A percentile compares a stretch with the other conserved stretches of the same genome.
These are phyloP conservation scores for Cubamyces lactineus DNA, from an alignment of 768 basidiomycete species.

Conservation along the genomic window DNA sequence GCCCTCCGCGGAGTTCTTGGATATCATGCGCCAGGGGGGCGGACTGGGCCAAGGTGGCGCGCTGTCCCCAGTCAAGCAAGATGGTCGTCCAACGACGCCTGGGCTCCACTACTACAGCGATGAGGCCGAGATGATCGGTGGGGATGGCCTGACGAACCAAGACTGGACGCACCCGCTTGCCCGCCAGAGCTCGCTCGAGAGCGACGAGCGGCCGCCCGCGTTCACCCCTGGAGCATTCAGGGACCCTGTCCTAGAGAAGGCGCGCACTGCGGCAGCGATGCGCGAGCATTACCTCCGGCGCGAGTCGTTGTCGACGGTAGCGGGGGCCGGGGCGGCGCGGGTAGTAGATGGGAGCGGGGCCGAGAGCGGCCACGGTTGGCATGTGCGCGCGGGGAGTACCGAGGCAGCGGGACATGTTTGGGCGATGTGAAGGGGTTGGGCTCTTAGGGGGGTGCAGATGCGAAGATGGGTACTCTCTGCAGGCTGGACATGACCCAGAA, in stretches of 20 bases:
- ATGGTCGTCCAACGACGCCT: neutral
- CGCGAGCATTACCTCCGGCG: conserved; percentile 15
- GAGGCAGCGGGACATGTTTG: neutral
- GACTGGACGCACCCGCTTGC: conserved; percentile 2
- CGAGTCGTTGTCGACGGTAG: neutral
- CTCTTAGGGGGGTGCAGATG: no score
- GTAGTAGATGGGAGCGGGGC: neutral
- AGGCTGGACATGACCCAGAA: no score
- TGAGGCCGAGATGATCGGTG: neutral
- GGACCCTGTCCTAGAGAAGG: conserved; percentile 34
- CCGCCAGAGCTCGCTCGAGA: conserved; percentile 16
- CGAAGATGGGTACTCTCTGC: no score
- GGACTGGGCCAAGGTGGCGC: no score
- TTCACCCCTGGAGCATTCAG: conserved; percentile 29
- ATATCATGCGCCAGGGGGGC: conserved; percentile 7
- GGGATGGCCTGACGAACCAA: neutral
- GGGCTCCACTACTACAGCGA: neutral
- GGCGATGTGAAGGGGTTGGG: no score
- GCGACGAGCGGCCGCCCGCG: conserved; percentile 26
- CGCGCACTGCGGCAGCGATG: conserved; percentile 23
- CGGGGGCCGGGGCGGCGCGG: neutral
- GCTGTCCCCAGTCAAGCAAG: no score
- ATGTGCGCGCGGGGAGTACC: neutral
- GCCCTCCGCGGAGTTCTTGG: conserved; percentile 61
- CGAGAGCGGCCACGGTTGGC: neutral